phyloP scores from a whole-genome alignment of 495 filamentous ascomycete species.

The Echria macrotheca region DNA sequence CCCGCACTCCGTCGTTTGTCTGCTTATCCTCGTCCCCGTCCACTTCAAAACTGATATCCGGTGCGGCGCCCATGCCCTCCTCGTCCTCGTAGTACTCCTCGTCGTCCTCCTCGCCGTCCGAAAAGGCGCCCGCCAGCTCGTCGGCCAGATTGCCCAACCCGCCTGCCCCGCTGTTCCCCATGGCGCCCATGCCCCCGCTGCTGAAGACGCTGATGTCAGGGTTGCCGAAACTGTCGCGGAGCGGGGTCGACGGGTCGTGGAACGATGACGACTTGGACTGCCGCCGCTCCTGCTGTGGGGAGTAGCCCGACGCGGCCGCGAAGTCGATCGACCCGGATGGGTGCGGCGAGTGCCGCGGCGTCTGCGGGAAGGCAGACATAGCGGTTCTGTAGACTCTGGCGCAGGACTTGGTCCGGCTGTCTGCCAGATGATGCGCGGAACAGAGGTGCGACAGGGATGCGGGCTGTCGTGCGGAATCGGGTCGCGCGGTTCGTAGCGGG shows the following conservation, averaged over 20 bases:
- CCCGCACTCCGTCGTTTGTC: conserved; percentile 21
- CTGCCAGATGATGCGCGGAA: not conserved
- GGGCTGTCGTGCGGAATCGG: not conserved
- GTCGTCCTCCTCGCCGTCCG: conserved; percentile 52
- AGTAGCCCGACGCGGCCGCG: conserved; percentile 42
- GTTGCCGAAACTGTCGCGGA: conserved; percentile 47
- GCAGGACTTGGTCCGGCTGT: not conserved
- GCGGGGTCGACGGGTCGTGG: conserved; percentile 56
- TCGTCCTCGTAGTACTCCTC: conserved; percentile 55
- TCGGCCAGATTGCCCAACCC: conserved; percentile 82
- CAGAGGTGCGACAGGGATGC: no score
- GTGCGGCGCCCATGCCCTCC: conserved; percentile 19
- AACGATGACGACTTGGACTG: conserved; percentile 57
- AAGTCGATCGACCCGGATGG: conserved; percentile 63
- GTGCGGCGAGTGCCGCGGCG: conserved; percentile 60
- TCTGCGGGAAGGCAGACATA: conserved; percentile 51
- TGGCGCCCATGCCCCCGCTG: conserved; percentile 31
- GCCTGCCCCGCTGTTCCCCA: no score
- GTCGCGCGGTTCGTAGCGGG: no score
- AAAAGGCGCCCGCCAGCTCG: conserved; percentile 61
- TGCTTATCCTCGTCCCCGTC: conserved; percentile 10
- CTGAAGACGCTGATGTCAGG: conserved; percentile 47
- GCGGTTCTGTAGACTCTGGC: conserved; percentile 1
- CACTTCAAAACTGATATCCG: conserved; percentile 25
- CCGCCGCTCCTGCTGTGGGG: conserved; percentile 38